Base-by-base conservation (phyloP, 2,329 filamentous ascomycete species). In the Microdochium nivale region DNA sequence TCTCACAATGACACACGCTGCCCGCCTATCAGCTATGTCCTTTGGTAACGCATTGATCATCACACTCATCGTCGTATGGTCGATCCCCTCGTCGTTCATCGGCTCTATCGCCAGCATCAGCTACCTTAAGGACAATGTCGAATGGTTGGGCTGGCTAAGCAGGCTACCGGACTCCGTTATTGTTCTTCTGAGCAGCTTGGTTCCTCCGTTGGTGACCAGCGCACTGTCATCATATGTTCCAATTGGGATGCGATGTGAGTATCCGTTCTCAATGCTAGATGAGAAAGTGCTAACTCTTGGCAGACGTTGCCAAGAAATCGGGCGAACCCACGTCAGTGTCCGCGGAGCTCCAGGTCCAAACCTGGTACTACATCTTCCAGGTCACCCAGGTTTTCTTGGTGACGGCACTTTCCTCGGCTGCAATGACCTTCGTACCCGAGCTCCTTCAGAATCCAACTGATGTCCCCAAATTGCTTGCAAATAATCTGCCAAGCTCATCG, bases 381-480 rank as follows among this genome's bases (percentile, higher is more conserved):
- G 80, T 95, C 24, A 76, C 92, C 10, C 88, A 95, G 64, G 87
- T 94, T 40, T 95, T 95, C 70, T 72, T 95, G 24, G 81, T 95
- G 49, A 86, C 88, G 0, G 92, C 90, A 0, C 63, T 95, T 23
- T 81, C 87, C 9, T 90, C 87, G 11, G 83, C 87, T 1, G 63
- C 64, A 3, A 60, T 63, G 11, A 57, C 63, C 25, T 60, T 66
- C 10, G 58, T 55, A 5, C 56, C 59, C 2, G 56, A 64, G 51
- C 52, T 66, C 4, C 49, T 62, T n/a, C 53, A 61, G 53, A 53
- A 67, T 27, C 63, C 62, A 11, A 58, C 57, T 2, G 55, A 59
- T 9, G 51, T 67, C 27, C 74, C 82, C 0, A 67, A 60, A 2
- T 61, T 87, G 47, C 74, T 88, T 1, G 83, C 84, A 1, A 62